Evolutionary conservation across 192 early-diverging fungal species (phyloP).

Genomic region (Coemansia sp.): DNA sequence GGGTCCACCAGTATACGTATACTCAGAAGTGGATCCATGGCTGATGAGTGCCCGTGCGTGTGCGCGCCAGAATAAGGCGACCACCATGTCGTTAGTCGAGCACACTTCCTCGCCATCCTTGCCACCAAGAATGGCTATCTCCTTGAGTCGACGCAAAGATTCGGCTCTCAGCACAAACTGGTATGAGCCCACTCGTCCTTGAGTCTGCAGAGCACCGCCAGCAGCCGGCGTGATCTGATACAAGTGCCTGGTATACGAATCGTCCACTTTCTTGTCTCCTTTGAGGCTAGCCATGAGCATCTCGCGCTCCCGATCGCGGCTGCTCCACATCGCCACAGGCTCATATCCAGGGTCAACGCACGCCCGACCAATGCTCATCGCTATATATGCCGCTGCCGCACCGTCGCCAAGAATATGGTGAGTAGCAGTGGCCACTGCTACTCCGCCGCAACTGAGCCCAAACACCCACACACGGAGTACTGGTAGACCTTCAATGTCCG

Average conservation of each 20-base stretch:
- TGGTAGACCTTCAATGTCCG: conserved; percentile 7
- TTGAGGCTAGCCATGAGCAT: neutral
- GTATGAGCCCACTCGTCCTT: neutral
- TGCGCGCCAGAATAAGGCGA: conserved; percentile 39
- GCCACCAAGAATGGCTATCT: neutral
- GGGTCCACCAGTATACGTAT: conserved; percentile 23
- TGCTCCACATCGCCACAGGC: neutral
- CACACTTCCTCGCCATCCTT: neutral
- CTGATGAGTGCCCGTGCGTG: conserved; percentile 13
- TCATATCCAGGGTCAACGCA: neutral
- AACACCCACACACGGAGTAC: conserved; percentile 12
- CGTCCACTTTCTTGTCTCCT: neutral
- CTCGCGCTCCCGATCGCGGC: neutral
- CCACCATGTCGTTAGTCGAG: conserved; percentile 17
- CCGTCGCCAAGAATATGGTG: conserved; percentile 29
- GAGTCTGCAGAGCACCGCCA: neutral
- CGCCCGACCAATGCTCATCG: conserved; percentile 2
- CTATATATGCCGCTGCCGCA: neutral
- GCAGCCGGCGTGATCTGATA: neutral
- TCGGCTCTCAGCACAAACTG: conserved; percentile 9
- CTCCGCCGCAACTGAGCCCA: conserved; percentile 6
- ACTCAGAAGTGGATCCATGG: conserved; percentile 7
- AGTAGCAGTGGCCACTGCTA: conserved; percentile 7
- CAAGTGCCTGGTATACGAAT: neutral
- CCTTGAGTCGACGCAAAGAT: neutral